Conservation (phyloP, 257 asterid species). For the Mitragyna speciosa region DNA sequence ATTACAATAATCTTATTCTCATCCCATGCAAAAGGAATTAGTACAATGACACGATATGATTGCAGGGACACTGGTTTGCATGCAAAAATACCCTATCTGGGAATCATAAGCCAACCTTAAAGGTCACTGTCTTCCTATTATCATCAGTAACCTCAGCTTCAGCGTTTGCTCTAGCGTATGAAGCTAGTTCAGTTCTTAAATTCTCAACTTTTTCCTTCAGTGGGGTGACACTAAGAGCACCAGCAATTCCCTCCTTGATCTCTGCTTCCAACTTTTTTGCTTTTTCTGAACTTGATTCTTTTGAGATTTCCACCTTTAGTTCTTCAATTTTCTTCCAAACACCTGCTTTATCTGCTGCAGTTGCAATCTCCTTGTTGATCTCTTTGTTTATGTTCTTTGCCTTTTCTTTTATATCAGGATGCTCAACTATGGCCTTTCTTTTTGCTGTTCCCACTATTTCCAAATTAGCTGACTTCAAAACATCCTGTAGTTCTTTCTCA, state of each 20-base stretch:
- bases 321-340: conserved; percentile 39
- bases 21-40: background rate
- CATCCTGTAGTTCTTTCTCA: conserved; percentile 35
- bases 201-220: conserved; percentile 44
- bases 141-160: conserved; percentile 27
- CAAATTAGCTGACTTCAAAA: conserved; percentile 43
- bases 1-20: background rate
- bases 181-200: conserved; percentile 27
- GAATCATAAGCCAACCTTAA: background rate
- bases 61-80: background rate
- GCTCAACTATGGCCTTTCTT: conserved; percentile 9
- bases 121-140: conserved; percentile 38
- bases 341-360: conserved; percentile 25
- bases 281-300: conserved; percentile 36
- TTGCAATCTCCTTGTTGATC: conserved; percentile 38
- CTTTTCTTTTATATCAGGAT: conserved; percentile 36
- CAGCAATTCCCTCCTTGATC: conserved; percentile 41
- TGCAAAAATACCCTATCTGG: background rate
- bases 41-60: too few species aligned
- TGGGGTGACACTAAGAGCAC: conserved; percentile 39
- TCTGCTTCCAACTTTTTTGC: conserved; percentile 43
- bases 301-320: conserved; percentile 34
- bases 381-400: conserved; percentile 33
- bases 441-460: conserved; percentile 34
- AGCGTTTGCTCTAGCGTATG: conserved; percentile 14